Percentiles rank a stretch among this genome's conserved stretches.
These are phyloP conservation scores for Paramecium pentaurelia DNA, from an alignment of 73 alveolate species.

Conservation along the genomic window DNA sequence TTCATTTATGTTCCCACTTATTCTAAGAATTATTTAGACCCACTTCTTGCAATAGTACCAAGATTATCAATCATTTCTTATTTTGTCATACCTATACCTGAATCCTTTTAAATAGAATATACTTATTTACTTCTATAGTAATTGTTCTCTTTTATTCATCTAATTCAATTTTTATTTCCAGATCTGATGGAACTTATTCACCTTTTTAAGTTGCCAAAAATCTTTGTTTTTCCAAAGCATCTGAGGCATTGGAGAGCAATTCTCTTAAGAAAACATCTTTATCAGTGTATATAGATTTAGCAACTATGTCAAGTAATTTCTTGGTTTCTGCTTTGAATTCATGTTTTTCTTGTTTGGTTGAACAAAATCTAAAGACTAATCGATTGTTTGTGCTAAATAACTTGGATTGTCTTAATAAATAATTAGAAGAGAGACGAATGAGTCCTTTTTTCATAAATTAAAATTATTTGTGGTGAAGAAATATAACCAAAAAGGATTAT, in stretches of 20 bases:
- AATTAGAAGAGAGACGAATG: background rate
- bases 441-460: background rate
- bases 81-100: conserved; percentile 81
- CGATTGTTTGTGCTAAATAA: background rate
- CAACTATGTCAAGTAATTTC: conserved; percentile 80
- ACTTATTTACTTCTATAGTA: conserved; percentile 41
- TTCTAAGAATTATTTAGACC: conserved; percentile 68
- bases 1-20: conserved; percentile 59
- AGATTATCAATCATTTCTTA: conserved; percentile 72
- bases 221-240: conserved; percentile 84
- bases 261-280: conserved; percentile 82
- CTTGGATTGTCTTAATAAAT: background rate
- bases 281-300: conserved; percentile 80
- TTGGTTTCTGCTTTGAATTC: conserved; percentile 80
- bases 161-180: conserved; percentile 64
- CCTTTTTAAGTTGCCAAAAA: conserved; percentile 49
- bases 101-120: conserved; percentile 32
- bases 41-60: conserved; percentile 83
- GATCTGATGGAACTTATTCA: conserved; percentile 49
- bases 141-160: conserved; percentile 68
- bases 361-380: background rate
- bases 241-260: conserved; percentile 77
- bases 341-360: background rate
- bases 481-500: background rate
- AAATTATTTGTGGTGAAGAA: background rate